A percentile compares a stretch with the other conserved stretches of the same genome.
Conservation (phyloP, 164 flowering plant species). For the Tinospora cordifolia region DNA sequence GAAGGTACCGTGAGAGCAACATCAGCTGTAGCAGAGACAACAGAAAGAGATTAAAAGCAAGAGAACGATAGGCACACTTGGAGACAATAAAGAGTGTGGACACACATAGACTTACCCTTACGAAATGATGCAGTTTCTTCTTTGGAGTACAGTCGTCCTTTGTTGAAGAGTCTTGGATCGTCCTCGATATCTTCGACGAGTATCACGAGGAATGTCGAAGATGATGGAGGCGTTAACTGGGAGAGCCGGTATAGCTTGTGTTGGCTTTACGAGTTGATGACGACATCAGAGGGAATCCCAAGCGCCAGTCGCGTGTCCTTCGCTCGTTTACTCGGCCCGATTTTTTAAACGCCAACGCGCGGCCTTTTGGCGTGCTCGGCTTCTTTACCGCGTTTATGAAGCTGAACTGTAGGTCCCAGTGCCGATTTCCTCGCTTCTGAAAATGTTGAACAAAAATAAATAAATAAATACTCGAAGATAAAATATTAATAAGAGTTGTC, state of each 20-base stretch:
- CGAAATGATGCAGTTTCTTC: too few species aligned
- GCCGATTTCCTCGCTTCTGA: too few species aligned
- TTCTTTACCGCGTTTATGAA: too few species aligned
- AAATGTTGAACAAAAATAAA: too few species aligned
- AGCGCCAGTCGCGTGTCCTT: neutral
- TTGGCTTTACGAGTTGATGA: neutral
- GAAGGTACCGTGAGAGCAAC: neutral
- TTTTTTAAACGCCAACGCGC: neutral
- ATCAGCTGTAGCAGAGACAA: too few species aligned
- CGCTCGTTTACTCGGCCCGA: neutral
- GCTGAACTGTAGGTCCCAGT: too few species aligned
- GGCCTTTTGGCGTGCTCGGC: neutral
- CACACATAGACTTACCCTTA: neutral
- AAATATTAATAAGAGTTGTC: too few species aligned
- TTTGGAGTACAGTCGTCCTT: neutral
- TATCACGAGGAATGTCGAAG: neutral
- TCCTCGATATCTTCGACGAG: too few species aligned
- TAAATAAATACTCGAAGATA: too few species aligned
- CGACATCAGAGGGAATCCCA: neutral
- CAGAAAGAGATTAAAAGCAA: neutral
- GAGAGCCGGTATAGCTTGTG: neutral
- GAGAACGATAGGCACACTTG: neutral
- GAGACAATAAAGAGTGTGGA: slow-evolving; percentile 1
- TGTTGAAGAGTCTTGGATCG: too few species aligned
- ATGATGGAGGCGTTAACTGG: neutral